A percentile compares a stretch with the other conserved stretches of the same genome.
Evolutionary conservation across 306 rosid genomes (phyloP).

Genomic region (Carpinus viminea): DNA sequence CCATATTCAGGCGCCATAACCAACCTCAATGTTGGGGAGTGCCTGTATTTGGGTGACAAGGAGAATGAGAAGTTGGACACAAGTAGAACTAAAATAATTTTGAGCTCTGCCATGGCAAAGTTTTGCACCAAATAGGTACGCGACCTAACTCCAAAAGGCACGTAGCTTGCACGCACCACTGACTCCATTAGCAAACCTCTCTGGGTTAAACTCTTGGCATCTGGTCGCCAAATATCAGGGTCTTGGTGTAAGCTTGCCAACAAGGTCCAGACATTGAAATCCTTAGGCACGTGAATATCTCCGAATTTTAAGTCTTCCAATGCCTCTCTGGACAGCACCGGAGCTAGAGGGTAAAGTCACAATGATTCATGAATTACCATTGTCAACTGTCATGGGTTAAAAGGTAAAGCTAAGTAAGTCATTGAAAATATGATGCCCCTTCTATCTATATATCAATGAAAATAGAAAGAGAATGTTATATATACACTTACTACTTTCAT

Average conservation of each 20-base stretch:
- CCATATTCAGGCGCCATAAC: slow-evolving; percentile 42
- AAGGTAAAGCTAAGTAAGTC: no score
- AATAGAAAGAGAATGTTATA: no score
- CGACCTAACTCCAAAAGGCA: slow-evolving; percentile 40
- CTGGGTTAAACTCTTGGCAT: slow-evolving; percentile 28
- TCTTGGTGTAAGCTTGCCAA: slow-evolving; percentile 7
- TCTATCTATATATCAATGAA: no score
- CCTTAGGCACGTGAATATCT: slow-evolving; percentile 18
- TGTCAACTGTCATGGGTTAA: slow-evolving; percentile 15
- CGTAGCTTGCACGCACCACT: slow-evolving; percentile 33
- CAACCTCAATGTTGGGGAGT: slow-evolving; percentile 28
- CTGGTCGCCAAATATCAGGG: slow-evolving; percentile 26
- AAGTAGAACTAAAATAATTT: slow-evolving; percentile 32
- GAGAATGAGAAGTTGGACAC: slow-evolving; percentile 42
- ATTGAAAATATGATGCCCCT: no score
- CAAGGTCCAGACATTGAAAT: slow-evolving; percentile 21
- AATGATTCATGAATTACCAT: slow-evolving; percentile 35
- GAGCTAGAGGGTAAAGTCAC: slow-evolving; percentile 29
- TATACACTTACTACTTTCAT: slow-evolving; percentile 40
- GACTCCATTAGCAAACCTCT: slow-evolving; percentile 36
- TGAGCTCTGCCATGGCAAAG: slow-evolving; percentile 36
- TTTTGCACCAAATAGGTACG: slow-evolving; percentile 33
- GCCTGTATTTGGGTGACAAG: slow-evolving; percentile 42
- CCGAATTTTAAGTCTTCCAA: slow-evolving; percentile 27
- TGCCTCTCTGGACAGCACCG: slow-evolving; percentile 22